Evolutionary conservation across 495 filamentous ascomycete genomes (phyloP), one percentile per base, ranked within the genome.

Genomic region (Aspergillus wentii): DNA sequence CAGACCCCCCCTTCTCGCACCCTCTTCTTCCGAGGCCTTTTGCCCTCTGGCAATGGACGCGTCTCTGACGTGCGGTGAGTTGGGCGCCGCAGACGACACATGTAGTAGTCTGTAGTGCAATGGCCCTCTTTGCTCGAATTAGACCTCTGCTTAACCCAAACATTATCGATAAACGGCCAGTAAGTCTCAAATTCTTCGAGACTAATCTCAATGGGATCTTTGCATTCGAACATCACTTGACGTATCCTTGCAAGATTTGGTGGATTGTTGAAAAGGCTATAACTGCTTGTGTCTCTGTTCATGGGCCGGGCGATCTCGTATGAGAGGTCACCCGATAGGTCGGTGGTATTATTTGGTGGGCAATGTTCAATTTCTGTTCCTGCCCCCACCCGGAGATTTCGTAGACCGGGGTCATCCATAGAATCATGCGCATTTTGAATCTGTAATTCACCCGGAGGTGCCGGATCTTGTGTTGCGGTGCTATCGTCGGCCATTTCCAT

Each of bases 151-250:
- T 72, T 68, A 3, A 72, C 66, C 70, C 69, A 75, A 11, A 74
- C 68, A 48, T 75, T 75, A 35, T 74, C 70, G 18, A 75, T 68
- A 32, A 72, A 75, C 3, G 70, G 71, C 70, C 70, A 75, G 43
- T 75, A 74, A 10, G 61, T 69, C 35, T 75, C 69, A 31, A 74
- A 73, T 23, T 75, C 71, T 15, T 65, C 57, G 23, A 66, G 46
- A 15, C 61, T 71, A 39, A 73, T 71, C 48, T 74, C 72, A 31
- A 76, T 74, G 10, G 66, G 65, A 25, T 75, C 69, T 23, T 61
- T 68, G 52, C 71, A 66, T 31, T 75, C 71, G 30, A 74, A 74
- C 33, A 75, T 45, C 2, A 70, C 61, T 34, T 61, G 56, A 22
- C 71, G 61, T 48, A 75, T 72, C 17, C 51, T 52, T 18, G 62